Conservation (phyloP, 2,329 filamentous ascomycete species). For the Malbranchea cinnamomea region DNA sequence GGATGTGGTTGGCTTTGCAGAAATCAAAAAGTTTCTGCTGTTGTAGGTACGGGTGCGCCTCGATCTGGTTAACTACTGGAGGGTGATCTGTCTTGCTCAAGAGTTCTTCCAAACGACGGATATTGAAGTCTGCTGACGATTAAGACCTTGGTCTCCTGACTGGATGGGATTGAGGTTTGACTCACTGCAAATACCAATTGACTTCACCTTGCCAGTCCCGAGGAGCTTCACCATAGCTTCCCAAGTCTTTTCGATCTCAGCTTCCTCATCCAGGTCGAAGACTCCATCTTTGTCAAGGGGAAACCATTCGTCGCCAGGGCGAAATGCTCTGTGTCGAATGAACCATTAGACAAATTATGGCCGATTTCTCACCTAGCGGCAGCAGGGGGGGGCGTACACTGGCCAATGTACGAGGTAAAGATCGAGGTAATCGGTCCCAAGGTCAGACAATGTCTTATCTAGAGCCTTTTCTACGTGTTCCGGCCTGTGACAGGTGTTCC, state of each 20-base stretch:
- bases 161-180: constrained; percentile 8
- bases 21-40: constrained; percentile 37
- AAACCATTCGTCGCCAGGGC: constrained; percentile 13
- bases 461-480: constrained; percentile 51
- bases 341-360: too few relatives aligned
- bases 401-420: constrained; percentile 52
- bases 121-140: constrained; percentile 44
- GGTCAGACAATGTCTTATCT: constrained; percentile 42
- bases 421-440: constrained; percentile 52
- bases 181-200: constrained; percentile 52
- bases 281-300: constrained; percentile 11
- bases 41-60: constrained; percentile 49
- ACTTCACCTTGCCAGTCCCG: constrained; percentile 42
- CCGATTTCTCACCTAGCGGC: too few relatives aligned
- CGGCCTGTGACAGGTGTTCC: constrained; percentile 55
- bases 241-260: constrained; percentile 34
- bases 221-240: constrained; percentile 46
- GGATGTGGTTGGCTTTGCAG: constrained; percentile 37
- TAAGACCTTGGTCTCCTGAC: constrained; percentile 39
- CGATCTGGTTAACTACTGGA: constrained; percentile 49
- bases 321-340: constrained; percentile 13
- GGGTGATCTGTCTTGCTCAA: constrained; percentile 12
- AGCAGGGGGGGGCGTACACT: constrained; percentile 12
- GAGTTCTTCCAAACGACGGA: constrained; percentile 20
- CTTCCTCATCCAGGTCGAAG: constrained; percentile 12